Evolutionary conservation across 345 rosid genomes (phyloP).

Genomic region (Leavenworthia alabamica): DNA sequence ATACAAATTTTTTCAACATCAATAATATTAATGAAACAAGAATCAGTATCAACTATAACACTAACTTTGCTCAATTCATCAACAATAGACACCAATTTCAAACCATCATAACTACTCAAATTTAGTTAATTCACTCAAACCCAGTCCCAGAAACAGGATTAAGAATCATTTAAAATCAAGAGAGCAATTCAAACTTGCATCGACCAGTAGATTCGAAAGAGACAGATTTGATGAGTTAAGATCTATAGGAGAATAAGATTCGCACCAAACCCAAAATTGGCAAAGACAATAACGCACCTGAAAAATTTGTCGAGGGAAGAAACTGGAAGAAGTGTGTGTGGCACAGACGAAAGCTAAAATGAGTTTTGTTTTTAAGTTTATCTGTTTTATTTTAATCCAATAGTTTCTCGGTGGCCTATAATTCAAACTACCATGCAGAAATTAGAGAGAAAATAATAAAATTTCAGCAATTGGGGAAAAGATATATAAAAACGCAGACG

Average conservation of each 20-base stretch:
- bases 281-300: constrained; percentile 15
- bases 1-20: background rate
- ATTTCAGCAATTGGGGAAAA: background rate
- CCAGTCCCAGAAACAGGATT: background rate
- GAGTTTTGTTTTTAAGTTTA: background rate
- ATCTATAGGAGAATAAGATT: background rate
- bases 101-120: background rate
- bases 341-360: constrained; percentile 21
- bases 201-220: background rate
- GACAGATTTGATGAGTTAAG: background rate
- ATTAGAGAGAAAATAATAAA: background rate
- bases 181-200: background rate
- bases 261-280: background rate
- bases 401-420: constrained; percentile 12
- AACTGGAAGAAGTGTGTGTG: constrained; percentile 5
- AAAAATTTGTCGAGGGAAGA: background rate
- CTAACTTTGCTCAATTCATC: background rate
- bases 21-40: background rate
- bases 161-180: background rate
- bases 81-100: background rate
- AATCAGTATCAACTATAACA: background rate
- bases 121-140: background rate
- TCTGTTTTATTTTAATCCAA: background rate
- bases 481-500: background rate
- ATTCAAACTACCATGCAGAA: constrained; percentile 19